Conservation (phyloP, 2,329 filamentous ascomycete species). For the Chrysoporthe deuterocubensis region DNA sequence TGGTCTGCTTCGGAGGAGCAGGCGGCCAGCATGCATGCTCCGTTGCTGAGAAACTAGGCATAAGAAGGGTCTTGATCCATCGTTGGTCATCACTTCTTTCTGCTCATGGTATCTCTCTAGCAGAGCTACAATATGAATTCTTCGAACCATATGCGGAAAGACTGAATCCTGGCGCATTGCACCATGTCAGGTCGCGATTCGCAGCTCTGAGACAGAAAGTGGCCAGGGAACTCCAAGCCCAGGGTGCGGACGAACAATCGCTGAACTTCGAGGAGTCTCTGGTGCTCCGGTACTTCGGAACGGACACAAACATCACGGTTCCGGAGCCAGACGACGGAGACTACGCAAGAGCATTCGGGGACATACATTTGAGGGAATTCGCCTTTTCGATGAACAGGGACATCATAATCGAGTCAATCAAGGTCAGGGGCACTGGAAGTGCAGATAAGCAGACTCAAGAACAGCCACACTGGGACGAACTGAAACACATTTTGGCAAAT, state of each 20-base stretch:
- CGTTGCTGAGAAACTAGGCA: conserved; percentile 43
- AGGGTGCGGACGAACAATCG: conserved; percentile 30
- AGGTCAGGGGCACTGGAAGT: conserved; percentile 39
- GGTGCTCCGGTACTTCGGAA: conserved; percentile 54
- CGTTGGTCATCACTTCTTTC: conserved; percentile 40
- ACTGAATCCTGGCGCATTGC: conserved; percentile 28
- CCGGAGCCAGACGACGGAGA: conserved; percentile 41
- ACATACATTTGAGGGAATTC: conserved; percentile 45
- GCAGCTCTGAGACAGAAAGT: conserved; percentile 38
- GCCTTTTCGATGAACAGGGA: conserved; percentile 43
- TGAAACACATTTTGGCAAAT: conserved; percentile 15
- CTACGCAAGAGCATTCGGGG: conserved; percentile 42
- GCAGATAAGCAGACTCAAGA: conserved; percentile 26
- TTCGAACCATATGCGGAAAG: conserved; percentile 38
- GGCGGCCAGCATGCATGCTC: conserved; percentile 47
- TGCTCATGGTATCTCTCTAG: conserved; percentile 47
- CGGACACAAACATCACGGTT: conserved; percentile 54
- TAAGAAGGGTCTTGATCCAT: conserved; percentile 44
- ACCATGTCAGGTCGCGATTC: conserved; percentile 33
- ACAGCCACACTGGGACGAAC: conserved; percentile 28
- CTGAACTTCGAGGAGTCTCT: conserved; percentile 46
- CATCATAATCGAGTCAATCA: conserved; percentile 46
- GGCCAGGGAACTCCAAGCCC: conserved; percentile 33
- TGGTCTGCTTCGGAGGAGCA: conserved; percentile 51
- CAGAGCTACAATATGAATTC: conserved; percentile 44